Conservation (phyloP, 176 grass and related monocot genomes). For the Carex kokanica region DNA sequence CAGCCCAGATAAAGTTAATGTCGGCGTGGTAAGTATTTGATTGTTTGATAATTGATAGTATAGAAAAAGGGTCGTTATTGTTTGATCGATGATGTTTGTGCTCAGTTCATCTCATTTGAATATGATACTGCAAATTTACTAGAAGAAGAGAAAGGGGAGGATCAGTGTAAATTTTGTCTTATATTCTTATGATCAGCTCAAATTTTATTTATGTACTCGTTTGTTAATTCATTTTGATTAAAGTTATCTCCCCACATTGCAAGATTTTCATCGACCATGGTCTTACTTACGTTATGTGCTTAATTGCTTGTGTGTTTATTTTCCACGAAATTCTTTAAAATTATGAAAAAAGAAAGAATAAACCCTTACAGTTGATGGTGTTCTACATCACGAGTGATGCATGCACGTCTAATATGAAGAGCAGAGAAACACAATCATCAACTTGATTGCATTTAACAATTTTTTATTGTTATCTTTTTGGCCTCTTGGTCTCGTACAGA, state of each 20-base stretch:
- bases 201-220: neutral
- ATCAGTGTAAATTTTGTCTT: neutral
- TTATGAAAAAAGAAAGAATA: neutral
- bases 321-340: neutral
- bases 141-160: neutral
- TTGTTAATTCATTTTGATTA: neutral
- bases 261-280: neutral
- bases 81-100: neutral
- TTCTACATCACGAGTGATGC: neutral
- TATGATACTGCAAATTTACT: neutral
- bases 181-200: neutral
- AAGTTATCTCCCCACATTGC: neutral
- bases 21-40: constrained; percentile 61
- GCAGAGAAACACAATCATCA: neutral
- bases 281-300: neutral
- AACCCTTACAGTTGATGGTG: neutral
- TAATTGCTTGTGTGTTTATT: neutral
- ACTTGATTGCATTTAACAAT: constrained; percentile 12
- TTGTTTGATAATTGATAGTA: neutral
- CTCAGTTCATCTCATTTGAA: neutral
- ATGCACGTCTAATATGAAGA: neutral
- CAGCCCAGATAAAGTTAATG: constrained; percentile 73
- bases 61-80: too few species aligned
- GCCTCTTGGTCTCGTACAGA: neutral
- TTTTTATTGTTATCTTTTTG: neutral